Evolutionary conservation across 225 moss, liverwort and hornwort species (phyloP), one percentile per base, ranked within the genome.

Genomic region (Sphagnum contortum): DNA sequence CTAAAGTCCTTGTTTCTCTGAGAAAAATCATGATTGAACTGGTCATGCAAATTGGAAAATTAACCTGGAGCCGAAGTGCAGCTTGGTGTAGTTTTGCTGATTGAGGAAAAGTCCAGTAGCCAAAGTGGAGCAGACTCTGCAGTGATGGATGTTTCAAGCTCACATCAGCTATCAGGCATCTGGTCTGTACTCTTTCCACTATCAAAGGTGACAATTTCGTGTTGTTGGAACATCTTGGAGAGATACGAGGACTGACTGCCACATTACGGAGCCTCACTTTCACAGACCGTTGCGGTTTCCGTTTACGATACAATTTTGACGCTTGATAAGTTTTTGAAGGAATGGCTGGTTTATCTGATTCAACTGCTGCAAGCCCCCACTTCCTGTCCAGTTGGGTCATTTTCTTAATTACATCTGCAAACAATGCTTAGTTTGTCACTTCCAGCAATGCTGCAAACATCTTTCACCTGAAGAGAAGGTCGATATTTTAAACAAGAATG

Each of bases 61-160:
- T 52, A 64, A 82, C 77, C 78, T 82, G 81, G 68, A 75, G 64
- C 9, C 70, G 48, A 13, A 62, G 55, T 64, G 66, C 66, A 62
- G 79, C 74, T 50, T 74, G 72, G 10, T 77, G 69, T 68, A 66
- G 57, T 59, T 68, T 71, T 46, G 65, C 60, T 45, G 68, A 68
- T 70, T 55, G 62, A 48, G 70, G 48, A 55, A 61, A 52, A 47
- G 57, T 71, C 68, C 71, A 70, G 68, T 57, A 63, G 48, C 70
- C 66, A 65, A 71, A 68, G 49, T 66, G 75, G 4, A 75, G 70
- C 29, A 62, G 51, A 54, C 60, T 73, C 46, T 60, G 70, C 6
- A 72, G 50, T 45, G 63, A 53, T 10, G 68, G 12, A 46, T 70
- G 75, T 69, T 57, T 63, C 56, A 45, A 68, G 57, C 65, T 67